A percentile compares a stretch with the other conserved stretches of the same genome.
Conservation (phyloP, 208 protist genomes). For the Acanthamoeba divionensis region DNA sequence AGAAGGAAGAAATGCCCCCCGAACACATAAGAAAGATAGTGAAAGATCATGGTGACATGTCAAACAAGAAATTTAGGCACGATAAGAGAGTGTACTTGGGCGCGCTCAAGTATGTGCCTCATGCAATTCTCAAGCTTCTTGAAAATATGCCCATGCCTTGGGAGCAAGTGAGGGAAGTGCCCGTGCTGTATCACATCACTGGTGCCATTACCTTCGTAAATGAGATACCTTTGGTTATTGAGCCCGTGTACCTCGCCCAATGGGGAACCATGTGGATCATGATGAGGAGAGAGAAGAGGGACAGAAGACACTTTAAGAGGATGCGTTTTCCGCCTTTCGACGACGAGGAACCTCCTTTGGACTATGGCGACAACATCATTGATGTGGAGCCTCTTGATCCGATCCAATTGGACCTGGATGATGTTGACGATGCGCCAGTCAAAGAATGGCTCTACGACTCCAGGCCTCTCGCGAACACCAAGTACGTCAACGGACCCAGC, state of each 20-base stretch:
- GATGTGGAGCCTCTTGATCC: conserved; percentile 94
- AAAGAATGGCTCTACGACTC: conserved; percentile 98
- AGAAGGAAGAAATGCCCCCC: conserved; percentile 93
- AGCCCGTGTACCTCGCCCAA: conserved; percentile 98
- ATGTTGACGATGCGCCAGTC: conserved; percentile 96
- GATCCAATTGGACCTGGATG: conserved; percentile 95
- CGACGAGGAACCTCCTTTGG: conserved; percentile 98
- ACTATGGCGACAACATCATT: conserved; percentile 98
- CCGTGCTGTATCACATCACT: conserved; percentile 97
- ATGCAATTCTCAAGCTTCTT: conserved; percentile 98
- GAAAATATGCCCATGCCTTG: conserved; percentile 99
- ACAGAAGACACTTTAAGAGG: conserved; percentile 94
- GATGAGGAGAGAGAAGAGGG: conserved; percentile 99
- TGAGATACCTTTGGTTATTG: conserved; percentile 98
- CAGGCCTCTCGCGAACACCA: conserved; percentile 85
- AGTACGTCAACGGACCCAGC: conserved; percentile 90
- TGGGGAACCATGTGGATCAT: conserved; percentile 99
- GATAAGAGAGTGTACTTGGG: conserved; percentile 99
- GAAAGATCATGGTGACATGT: conserved; percentile 99
- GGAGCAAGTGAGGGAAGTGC: conserved; percentile 83
- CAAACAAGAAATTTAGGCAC: conserved; percentile 95
- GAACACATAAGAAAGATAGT: conserved; percentile 99
- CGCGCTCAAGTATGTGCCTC: conserved; percentile 97
- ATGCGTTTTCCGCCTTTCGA: conserved; percentile 98
- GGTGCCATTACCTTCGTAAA: conserved; percentile 99